Evolutionary conservation across 768 basidiomycete species (phyloP), one percentile per base, ranked within the genome.

Genomic region (Antrodiella citrinella): DNA sequence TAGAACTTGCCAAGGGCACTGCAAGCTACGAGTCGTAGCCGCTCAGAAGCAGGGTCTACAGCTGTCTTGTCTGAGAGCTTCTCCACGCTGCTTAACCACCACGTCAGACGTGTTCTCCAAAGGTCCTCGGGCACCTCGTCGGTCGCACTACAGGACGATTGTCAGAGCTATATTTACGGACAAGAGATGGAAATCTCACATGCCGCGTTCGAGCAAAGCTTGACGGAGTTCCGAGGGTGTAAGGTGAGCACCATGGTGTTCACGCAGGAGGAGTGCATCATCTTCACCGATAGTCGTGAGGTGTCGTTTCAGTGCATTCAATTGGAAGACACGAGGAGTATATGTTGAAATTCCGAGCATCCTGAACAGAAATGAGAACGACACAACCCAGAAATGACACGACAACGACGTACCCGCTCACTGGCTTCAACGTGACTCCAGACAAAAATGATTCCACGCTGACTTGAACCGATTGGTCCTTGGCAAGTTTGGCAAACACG

Each of bases 161-260:
- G 24, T 15, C 12, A 3, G n/a, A 41, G 22, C 10, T 9, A 45
- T 26, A 1, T 26, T 22, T n/a, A 10, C 20, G 4, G 1, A 19
- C 43, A 24, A 13, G 26, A 19, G 25, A 47, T 24, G 23, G 44
- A 26, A 13, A 15, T 73, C 86, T 62, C 62, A 91, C 89, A 90
- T 73, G 58, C 85, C 90, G 52, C 90, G 81, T 63, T 90, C 88
- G 51, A 76, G 70, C 12, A 91, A 71, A 3, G 86, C 83, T 49
- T 86, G 77, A 23, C 72, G 68, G 4, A 90, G 67, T 54, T 84
- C 84, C 3, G 69, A 68, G 18, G 68, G 60, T 2, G 77, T 76
- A 42, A 92, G 63, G 25, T 62, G 58, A 20, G 66, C 62, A 1
- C 70, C 69, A 25, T 66, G 57, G 24, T 67, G 69, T 56, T 84